Evolutionary conservation across 2,329 filamentous ascomycete genomes (phyloP).

Genomic region (Cytospora mali): DNA sequence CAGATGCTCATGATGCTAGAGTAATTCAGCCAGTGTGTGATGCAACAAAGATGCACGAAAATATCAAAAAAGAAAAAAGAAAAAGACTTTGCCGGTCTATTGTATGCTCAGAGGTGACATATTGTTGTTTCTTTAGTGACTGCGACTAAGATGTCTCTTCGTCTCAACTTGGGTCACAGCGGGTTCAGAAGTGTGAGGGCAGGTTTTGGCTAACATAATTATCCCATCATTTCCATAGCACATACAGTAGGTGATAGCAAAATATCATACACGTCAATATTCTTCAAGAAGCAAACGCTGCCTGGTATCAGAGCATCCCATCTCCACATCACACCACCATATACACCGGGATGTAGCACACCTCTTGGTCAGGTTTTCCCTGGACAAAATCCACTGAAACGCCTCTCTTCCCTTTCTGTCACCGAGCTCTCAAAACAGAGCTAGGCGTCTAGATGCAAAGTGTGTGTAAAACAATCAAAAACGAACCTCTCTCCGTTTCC

Average conservation of each 20-base stretch:
- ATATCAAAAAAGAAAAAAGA: too few relatives aligned
- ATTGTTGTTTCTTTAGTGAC: not conserved
- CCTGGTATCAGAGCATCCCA: not conserved
- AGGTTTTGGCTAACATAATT: too few relatives aligned
- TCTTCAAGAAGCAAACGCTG: not conserved
- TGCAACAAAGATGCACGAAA: not conserved
- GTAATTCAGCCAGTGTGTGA: not conserved
- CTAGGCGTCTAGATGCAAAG: slow-evolving; percentile 21
- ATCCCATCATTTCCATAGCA: not conserved
- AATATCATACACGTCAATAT: not conserved
- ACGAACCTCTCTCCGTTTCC: not conserved
- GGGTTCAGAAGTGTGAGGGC: not conserved
- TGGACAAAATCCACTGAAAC: slow-evolving; percentile 17
- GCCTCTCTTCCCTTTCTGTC: slow-evolving; percentile 5
- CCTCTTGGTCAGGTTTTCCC: slow-evolving; percentile 11
- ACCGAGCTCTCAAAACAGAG: not conserved
- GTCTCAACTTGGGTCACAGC: not conserved
- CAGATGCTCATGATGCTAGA: not conserved
- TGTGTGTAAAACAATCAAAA: not conserved
- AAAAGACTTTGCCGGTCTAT: not conserved
- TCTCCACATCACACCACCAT: not conserved
- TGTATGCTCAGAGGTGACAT: not conserved
- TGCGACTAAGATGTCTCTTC: not conserved
- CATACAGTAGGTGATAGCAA: not conserved
- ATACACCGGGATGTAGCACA: not conserved